Base-by-base conservation (phyloP, 129 eudicot species). In the Artemisia tridentata region DNA sequence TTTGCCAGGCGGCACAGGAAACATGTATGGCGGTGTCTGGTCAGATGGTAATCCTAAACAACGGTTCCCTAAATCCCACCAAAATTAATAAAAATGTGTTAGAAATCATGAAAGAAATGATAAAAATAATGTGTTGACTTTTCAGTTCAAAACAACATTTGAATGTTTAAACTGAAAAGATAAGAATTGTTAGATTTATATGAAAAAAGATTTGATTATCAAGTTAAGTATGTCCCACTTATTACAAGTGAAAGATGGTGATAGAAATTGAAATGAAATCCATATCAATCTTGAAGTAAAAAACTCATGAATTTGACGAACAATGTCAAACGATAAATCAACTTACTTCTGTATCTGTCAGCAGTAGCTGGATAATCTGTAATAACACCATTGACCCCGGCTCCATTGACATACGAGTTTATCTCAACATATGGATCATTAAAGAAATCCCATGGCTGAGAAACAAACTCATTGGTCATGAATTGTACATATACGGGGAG, bases 391-490 rank as follows among this genome's bases (percentile, higher is more conserved):
- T 86, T 48, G 41, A 80, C 61, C 7, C 67, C 84, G 15, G 78
- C 52, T 67, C 66, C 80, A 38, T 31, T 41, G 23, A 79, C 79
- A 60, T 69, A 83, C 0, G 87, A 13, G 78, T 87, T 90, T 16
- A 95, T 46, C 67, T 95, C 96, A 43, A 82, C 84, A 41, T 80
- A 79, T 0, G 99, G 80, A 71, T 95, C 99, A 8, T 96, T 82
- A 72, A 85, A 88, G 83, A 88, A 87, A 65, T 95, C 99, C 90
- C 88, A 95, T 7, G 97, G 83, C 70, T 85, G 96, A 45, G 93
- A 79, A 27, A 83, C 15, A 73, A 85, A 93, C 83, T 93, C 99
- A 46, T 93, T 93, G 19, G 47, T 47, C 80, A 85, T 83, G 29
- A 76, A 51, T 18, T 79, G 86, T 25, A 84, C 91, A 55, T 87